These are phyloP conservation scores for Alternaria consortialis DNA, from an alignment of 2,329 filamentous ascomycete species.

Conservation along the genomic window DNA sequence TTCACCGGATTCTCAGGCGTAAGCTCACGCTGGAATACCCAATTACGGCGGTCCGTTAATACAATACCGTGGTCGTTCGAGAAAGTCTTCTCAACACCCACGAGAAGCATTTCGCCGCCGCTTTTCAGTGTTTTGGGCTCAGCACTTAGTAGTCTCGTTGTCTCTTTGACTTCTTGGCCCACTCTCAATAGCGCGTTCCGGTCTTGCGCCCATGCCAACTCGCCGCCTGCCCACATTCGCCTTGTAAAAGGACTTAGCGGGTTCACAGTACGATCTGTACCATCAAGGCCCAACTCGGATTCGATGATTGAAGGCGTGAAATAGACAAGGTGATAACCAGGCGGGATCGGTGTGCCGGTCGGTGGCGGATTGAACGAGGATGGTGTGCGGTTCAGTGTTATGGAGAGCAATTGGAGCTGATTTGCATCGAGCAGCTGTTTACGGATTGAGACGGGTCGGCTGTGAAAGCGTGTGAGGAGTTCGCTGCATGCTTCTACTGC, in stretches of 20 bases:
- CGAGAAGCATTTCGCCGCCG: slow-evolving; percentile 66
- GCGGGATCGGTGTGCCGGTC: slow-evolving; percentile 59
- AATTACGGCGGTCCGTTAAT: slow-evolving; percentile 48
- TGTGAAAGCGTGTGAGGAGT: slow-evolving; percentile 42
- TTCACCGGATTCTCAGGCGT: slow-evolving; percentile 50
- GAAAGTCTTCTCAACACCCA: slow-evolving; percentile 66
- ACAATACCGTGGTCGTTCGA: slow-evolving; percentile 45
- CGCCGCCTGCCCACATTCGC: slow-evolving; percentile 92
- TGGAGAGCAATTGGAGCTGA: slow-evolving; percentile 42
- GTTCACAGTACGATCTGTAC: slow-evolving; percentile 81
- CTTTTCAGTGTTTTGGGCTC: slow-evolving; percentile 61
- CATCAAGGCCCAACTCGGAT: slow-evolving; percentile 75
- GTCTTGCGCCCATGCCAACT: slow-evolving; percentile 64
- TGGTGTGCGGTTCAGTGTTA: slow-evolving; percentile 38
- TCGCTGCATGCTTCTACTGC: slow-evolving; percentile 43
- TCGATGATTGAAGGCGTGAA: slow-evolving; percentile 78
- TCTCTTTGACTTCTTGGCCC: slow-evolving; percentile 53
- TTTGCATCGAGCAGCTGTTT: slow-evolving; percentile 46
- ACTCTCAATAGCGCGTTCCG: slow-evolving; percentile 32
- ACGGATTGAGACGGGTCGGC: slow-evolving; percentile 39
- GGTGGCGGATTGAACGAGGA: slow-evolving; percentile 30
- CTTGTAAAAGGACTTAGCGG: slow-evolving; percentile 76
- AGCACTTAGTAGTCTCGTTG: slow-evolving; percentile 56
- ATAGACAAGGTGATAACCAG: slow-evolving; percentile 85
- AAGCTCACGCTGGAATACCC: slow-evolving; percentile 57